Evolutionary conservation across 1,284 basidiomycete genomes (phyloP), one percentile per base, ranked within the genome.

Genomic region (Cutaneotrichosporon sp.): DNA sequence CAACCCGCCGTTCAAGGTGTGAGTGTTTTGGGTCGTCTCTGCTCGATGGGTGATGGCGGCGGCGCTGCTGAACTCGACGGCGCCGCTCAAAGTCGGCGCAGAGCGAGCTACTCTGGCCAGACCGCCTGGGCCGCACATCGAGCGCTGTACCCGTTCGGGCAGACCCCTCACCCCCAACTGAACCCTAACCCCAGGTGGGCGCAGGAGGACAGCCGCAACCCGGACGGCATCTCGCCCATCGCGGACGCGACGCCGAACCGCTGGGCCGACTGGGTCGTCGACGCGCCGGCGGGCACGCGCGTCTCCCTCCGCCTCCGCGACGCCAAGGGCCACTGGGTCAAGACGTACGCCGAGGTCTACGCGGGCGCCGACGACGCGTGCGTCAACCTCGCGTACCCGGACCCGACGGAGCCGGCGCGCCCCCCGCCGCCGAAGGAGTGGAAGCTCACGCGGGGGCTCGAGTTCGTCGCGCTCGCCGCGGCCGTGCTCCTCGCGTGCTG

Each of bases 231-330:
- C 52, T 54, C 52, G 24, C 34, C 34, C 1, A 54, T 54, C 34
- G 36, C 24, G 7, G 52, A 54, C 22, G 27, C 36, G 16, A 54
- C 22, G 4, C 18, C 52, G 24, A 11, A 34, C 36, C 24, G 22
- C 52, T n/a, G 7, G 22, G 52, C 52, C 24, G 18, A 22, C 7
- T 54, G 52, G 52, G 9, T 29, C 36, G 52, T 54, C 36, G 52
- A 54, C 52, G 52, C 52, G 22, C 52, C 52, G 1, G 52, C 52
- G 24, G 52, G 52, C 52, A 42, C 52, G 11, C 52, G 52, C 36
- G 52, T 54, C 52, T 27, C 24, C 22, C n/a, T 54, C 36, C 34
- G 52, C 36, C 20, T 54, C 20, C 20, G 9, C n/a, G 52, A 54
- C 52, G 52, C 34, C 20, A 42, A 38, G 34, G 36, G 36, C 13